Evolutionary conservation across 768 basidiomycete species (phyloP), one percentile per base, ranked within the genome.

Genomic region (Melanogaster broomeanus): DNA sequence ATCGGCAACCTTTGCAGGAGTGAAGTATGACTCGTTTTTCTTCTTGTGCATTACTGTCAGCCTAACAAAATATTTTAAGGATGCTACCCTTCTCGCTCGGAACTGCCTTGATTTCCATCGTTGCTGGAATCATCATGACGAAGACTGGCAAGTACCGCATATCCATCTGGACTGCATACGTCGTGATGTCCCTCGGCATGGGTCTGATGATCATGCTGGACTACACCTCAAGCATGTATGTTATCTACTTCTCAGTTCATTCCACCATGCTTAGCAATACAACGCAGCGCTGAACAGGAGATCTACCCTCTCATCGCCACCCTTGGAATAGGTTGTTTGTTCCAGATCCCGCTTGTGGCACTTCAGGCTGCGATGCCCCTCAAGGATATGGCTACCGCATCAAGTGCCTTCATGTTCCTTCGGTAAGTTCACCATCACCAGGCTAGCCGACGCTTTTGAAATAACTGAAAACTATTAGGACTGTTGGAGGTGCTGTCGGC

Each of bases 351-450:
- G 0, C 68, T 90, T 7, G 82, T 91, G 45, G 87, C 77, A 13
- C 69, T 93, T 13, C 91, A 93, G 69, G 88, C 90, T 2, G 85
- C 90, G 1, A 94, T 94, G 90, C 92, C 92, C 0, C 61, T 90
- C 15, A 85, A 83, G 59, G 89, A 93, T 56, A 90, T 93, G 89
- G 89, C 90, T 3, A 90, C 90, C 2, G 83, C 82, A 47, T 90
- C 90, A 0, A 73, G 79, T 1, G 82, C 83, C 0, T 87, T 86
- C 61, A 79, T 80, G 19, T 85, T 93, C 61, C 71, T 93, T 56
- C 78, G 87, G 82, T 84, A 63, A 27, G 69, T 50, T 16, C 5
- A 25, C 31, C 16, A 11, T 31, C 8, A 13, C 12, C n/a, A 38
- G 7, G 5, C 7, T 35, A 15, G 30, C 38, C 5, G 12, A 18